Evolutionary conservation across 2,329 filamentous ascomycete species (phyloP), one percentile per base, ranked within the genome.

Genomic region (Monosporascus sp.): DNA sequence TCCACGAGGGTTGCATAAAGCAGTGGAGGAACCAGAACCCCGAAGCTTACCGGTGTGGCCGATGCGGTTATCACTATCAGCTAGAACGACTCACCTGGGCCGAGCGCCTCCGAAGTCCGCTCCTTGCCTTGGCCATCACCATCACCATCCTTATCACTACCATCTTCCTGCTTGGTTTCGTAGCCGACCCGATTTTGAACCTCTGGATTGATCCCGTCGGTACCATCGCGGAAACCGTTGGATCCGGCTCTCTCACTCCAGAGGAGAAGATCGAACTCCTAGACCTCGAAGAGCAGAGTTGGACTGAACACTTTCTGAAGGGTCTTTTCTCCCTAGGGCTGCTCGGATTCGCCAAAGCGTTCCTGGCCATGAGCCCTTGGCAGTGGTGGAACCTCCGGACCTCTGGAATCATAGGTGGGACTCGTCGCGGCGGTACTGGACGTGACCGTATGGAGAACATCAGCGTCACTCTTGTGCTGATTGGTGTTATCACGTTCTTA

Each of bases 131-230:
- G 31, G 67, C 73, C 1, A 74, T 97, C 61, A 97, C 93, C 1
- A 60, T 89, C 2, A 49, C 78, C 20, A 87, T 96, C 58, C 81
- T 97, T 59, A 53, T 91, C 37, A 57, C 85, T 44, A 80, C 86
- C 50, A 79, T 96, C 26, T 97, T 96, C 65, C 40, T 89, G 1
- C 82, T 97, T 52, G 94, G 94, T 43, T 97, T 97, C 64, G 73
- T 97, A 60, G 93, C 92, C 55, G 92, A 97, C 70, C 92, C 92
- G 1, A 90, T 97, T 55, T 87, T 97, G 69, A 89, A 91, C 62
- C 74, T 96, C 28, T 96, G 93, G 76, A 73, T 93, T 51, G 91
- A 96, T 65, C 91, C 91, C 0, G 72, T 84, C 52, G 83, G 85
- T 49, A 83, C 82, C 11, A 75, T 87, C 49, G 68, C 74, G 37